Evolutionary conservation across 495 filamentous ascomycete genomes (phyloP).

Genomic region (Penicillium crystallinum): DNA sequence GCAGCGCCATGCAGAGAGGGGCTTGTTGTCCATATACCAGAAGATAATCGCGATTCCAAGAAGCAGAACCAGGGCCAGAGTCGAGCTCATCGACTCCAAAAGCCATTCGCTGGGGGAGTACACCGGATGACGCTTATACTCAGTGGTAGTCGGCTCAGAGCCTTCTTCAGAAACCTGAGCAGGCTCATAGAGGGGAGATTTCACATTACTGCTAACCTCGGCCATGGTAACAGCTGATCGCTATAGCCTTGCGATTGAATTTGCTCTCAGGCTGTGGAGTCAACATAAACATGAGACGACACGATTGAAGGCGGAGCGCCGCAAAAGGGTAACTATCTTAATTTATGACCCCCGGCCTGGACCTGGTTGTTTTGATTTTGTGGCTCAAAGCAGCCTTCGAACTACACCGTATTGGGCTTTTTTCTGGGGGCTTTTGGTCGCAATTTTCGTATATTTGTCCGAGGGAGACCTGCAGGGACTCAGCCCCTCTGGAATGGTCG

Average conservation of each 20-base stretch:
- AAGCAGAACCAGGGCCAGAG: constrained; percentile 10
- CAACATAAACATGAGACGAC: neutral
- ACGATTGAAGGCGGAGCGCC: neutral
- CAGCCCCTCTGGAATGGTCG: too few species aligned
- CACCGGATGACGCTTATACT: constrained; percentile 18
- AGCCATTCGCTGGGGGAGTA: constrained; percentile 18
- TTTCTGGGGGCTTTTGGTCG: too few species aligned
- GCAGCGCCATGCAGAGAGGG: constrained; percentile 10
- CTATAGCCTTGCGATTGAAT: neutral
- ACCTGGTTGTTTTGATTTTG: too few species aligned
- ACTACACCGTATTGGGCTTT: too few species aligned
- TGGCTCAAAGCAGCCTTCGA: too few species aligned
- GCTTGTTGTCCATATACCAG: constrained; percentile 17
- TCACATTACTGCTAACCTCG: constrained; percentile 1
- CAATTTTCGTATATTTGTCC: too few species aligned
- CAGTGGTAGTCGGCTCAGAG: constrained; percentile 2
- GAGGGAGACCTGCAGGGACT: too few species aligned
- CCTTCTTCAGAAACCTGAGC: constrained; percentile 3
- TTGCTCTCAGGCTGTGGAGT: neutral
- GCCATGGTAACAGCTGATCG: constrained; percentile 9
- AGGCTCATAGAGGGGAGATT: constrained; percentile 6
- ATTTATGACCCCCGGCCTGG: too few species aligned
- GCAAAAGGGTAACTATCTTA: neutral
- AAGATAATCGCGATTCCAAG: constrained; percentile 13
- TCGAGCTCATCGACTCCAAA: constrained; percentile 11